Conservation (phyloP, 176 grass and related monocot species). For the Alloteropsis semialata region DNA sequence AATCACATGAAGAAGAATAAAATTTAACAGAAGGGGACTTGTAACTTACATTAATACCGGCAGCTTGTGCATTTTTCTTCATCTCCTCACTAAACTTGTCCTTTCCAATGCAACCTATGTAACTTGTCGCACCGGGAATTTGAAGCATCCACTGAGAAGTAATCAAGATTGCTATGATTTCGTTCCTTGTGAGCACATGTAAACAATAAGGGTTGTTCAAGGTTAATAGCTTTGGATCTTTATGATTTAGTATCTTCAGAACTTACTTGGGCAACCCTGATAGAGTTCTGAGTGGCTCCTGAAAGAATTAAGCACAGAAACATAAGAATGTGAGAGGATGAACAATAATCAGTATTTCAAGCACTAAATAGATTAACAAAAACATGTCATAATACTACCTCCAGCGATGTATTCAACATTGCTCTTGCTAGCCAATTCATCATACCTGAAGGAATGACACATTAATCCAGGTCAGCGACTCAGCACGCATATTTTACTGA, state of each 20-base stretch:
- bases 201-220: conserved; percentile 16
- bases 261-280: conserved; percentile 82
- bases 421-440: conserved; percentile 64
- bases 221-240: not conserved
- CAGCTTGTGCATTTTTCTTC: conserved; percentile 65
- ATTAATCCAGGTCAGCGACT: not conserved
- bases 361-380: not conserved
- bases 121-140: conserved; percentile 71
- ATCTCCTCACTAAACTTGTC: conserved; percentile 90
- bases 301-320: conserved; percentile 25
- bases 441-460: conserved; percentile 42
- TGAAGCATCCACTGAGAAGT: conserved; percentile 78
- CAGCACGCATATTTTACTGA: not conserved
- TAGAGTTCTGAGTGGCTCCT: conserved; percentile 79
- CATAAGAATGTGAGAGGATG: conserved; percentile 7
- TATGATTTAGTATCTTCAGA: not conserved
- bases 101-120: conserved; percentile 80
- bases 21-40: not conserved
- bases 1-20: not conserved
- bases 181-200: not conserved
- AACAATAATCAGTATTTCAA: not conserved
- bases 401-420: conserved; percentile 79
- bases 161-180: not conserved
- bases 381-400: conserved; percentile 28
- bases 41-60: conserved; percentile 59